Conservation (phyloP, 1,284 basidiomycete genomes). For the Ceratobasidium sp. region DNA sequence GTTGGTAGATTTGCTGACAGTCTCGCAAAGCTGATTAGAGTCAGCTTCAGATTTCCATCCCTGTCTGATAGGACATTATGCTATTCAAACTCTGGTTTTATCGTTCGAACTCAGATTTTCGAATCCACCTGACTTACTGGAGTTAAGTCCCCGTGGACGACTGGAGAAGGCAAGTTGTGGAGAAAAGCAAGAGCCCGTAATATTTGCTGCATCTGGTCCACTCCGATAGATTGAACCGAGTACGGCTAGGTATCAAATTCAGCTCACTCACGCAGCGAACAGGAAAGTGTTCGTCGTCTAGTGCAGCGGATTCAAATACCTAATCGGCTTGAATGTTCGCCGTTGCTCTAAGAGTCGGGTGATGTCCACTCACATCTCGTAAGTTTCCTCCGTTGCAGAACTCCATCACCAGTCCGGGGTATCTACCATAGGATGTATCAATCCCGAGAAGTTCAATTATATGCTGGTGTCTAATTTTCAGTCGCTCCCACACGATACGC, state of each 20-base stretch:
- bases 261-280: neutral
- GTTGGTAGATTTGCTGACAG: neutral
- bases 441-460: slow-evolving; percentile 1
- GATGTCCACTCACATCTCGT: neutral
- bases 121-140: neutral
- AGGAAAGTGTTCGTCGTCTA: neutral
- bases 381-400: slow-evolving; percentile 1
- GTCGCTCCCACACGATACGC: neutral
- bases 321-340: neutral
- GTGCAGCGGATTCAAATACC: neutral
- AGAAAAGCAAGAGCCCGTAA: neutral
- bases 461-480: neutral
- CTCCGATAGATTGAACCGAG: neutral
- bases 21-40: slow-evolving; percentile 13
- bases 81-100: neutral
- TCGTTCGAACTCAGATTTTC: neutral
- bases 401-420: slow-evolving; percentile 16
- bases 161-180: slow-evolving; percentile 3
- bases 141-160: slow-evolving; percentile 11
- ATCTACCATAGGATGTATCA: slow-evolving; percentile 2
- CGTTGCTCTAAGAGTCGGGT: neutral
- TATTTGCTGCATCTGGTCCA: neutral
- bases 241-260: too few species aligned
- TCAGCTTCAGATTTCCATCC: neutral
- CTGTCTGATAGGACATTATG: slow-evolving; percentile 2